These are phyloP conservation scores for Paxillus ammoniavirescens DNA, from an alignment of 768 basidiomycete species.

Conservation along the genomic window DNA sequence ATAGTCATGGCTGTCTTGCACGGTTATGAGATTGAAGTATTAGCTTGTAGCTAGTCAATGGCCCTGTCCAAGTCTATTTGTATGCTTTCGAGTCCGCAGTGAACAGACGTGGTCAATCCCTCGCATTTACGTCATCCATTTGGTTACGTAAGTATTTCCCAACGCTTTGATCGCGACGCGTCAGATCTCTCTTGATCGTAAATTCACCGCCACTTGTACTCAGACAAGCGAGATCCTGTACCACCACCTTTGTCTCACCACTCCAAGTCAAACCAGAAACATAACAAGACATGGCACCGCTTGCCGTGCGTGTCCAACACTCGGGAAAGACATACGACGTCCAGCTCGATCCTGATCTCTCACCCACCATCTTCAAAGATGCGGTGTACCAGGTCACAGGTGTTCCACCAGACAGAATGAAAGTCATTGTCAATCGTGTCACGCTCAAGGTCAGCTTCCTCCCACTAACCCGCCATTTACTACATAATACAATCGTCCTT, in stretches of 20 bases:
- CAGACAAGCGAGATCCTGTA: background rate
- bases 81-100: background rate
- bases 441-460: constrained; percentile 68
- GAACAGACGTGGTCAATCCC: constrained; percentile 15
- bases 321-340: constrained; percentile 77
- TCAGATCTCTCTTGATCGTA: constrained; percentile 5
- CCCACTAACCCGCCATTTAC: background rate
- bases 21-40: background rate
- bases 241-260: background rate
- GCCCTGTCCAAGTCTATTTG: too few species aligned
- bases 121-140: constrained; percentile 27
- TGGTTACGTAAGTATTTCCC: constrained; percentile 31
- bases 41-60: too few species aligned
- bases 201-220: background rate
- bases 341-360: constrained; percentile 67
- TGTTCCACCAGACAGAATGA: constrained; percentile 90
- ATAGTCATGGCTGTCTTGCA: constrained; percentile 40
- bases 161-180: constrained; percentile 16
- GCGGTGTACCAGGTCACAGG: constrained; percentile 79
- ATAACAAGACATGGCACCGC: constrained; percentile 51
- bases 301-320: constrained; percentile 87
- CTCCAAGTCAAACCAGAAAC: constrained; percentile 3
- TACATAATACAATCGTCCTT: background rate
- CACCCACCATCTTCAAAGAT: constrained; percentile 78
- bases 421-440: constrained; percentile 94